Percentiles rank a stretch among this genome's conserved stretches.
These are phyloP conservation scores for Salinomyces thailandicus DNA, from an alignment of 2,329 filamentous ascomycete species.

Conservation along the genomic window DNA sequence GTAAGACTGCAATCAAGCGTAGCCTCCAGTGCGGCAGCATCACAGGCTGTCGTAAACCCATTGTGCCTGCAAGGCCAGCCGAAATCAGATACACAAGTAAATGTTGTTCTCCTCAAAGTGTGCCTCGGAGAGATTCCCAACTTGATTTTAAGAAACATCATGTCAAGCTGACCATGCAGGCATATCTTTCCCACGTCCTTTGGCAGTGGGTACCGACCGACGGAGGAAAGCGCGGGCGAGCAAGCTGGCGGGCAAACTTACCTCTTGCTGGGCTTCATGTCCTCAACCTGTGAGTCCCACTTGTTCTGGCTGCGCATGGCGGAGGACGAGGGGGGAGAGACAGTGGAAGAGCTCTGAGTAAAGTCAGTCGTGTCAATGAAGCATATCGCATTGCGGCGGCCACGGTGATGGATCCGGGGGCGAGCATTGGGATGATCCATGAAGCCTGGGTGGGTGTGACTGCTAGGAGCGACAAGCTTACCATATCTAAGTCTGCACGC, in stretches of 20 bases:
- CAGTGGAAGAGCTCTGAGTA: slow-evolving; percentile 49
- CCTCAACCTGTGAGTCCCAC: slow-evolving; percentile 73
- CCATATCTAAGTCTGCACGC: slow-evolving; percentile 3
- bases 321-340: slow-evolving; percentile 48
- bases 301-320: slow-evolving; percentile 48
- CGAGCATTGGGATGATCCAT: background rate
- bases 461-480: slow-evolving; percentile 2
- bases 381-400: slow-evolving; percentile 1
- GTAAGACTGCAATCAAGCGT: background rate
- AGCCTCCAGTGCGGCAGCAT: slow-evolving; percentile 7
- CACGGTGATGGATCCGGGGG: background rate
- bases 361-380: background rate
- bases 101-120: slow-evolving; percentile 74
- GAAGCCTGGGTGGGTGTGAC: background rate
- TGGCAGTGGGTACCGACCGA: too few relatives aligned
- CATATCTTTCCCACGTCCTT: too few relatives aligned
- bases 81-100: slow-evolving; percentile 66
- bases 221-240: slow-evolving; percentile 1
- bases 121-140: slow-evolving; percentile 99
- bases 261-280: slow-evolving; percentile 82
- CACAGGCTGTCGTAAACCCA: slow-evolving; percentile 3
- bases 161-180: too few relatives aligned
- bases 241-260: slow-evolving; percentile 16
- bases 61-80: slow-evolving; percentile 1
- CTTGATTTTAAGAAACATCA: slow-evolving; percentile 77